A percentile compares a stretch with the other conserved stretches of the same genome.
Evolutionary conservation across 805 yeast species (phyloP).

Genomic region (Ogataea pignaliae): DNA sequence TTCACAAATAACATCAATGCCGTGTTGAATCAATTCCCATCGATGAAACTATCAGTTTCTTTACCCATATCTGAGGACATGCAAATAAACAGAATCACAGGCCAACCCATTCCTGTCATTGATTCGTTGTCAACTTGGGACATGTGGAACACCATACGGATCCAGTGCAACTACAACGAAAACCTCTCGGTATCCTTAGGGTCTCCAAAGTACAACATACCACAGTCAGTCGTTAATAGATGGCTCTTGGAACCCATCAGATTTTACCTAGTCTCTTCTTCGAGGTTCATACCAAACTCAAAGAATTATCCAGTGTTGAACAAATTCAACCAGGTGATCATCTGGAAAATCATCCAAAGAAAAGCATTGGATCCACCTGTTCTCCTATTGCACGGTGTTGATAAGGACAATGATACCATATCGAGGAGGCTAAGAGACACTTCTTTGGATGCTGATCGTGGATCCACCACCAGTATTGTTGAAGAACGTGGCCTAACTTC

Average conservation of each 20-base stretch:
- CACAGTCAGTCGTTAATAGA: constrained; percentile 45
- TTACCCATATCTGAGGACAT: constrained; percentile 46
- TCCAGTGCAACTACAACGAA: constrained; percentile 47
- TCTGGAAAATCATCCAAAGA: constrained; percentile 41
- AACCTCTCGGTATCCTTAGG: constrained; percentile 70
- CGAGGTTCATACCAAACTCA: constrained; percentile 54
- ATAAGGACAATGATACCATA: constrained; percentile 31
- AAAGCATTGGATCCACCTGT: constrained; percentile 36
- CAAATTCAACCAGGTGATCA: constrained; percentile 48
- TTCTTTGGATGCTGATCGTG: constrained; percentile 4
- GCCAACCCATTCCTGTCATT: constrained; percentile 23
- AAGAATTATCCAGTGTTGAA: constrained; percentile 63
- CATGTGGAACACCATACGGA: constrained; percentile 64
- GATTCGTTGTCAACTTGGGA: constrained; percentile 66
- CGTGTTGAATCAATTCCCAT: constrained; percentile 25
- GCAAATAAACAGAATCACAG: constrained; percentile 16
- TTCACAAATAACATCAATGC: constrained; percentile 38
- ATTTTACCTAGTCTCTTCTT: constrained; percentile 50
- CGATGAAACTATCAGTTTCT: constrained; percentile 41
- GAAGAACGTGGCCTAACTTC: too few relatives aligned
- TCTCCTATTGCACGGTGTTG: constrained; percentile 52
- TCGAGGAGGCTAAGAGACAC: constrained; percentile 6
- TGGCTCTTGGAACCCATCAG: constrained; percentile 70
- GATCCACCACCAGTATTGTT: constrained; percentile 12
- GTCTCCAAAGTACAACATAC: constrained; percentile 58